These are phyloP conservation scores for Trichoderma parareesei DNA, from an alignment of 495 filamentous ascomycete genomes.

Conservation along the genomic window DNA sequence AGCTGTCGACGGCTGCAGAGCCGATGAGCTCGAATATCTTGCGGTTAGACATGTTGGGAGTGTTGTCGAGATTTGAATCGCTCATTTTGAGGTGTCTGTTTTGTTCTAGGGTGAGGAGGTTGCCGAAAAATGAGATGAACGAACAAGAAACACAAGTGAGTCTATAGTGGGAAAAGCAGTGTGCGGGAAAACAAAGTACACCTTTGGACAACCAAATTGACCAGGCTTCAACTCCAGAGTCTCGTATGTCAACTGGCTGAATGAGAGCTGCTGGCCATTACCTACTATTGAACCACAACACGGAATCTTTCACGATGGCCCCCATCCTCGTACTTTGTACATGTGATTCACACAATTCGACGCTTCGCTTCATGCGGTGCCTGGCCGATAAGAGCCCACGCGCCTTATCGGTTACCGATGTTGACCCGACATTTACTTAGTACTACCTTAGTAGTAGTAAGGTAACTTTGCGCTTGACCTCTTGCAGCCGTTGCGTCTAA, in stretches of 20 bases:
- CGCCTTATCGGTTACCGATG: neutral
- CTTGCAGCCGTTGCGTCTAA: neutral
- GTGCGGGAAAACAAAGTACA: neutral
- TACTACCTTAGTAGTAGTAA: too few relatives aligned
- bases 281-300: neutral
- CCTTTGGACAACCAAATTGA: neutral
- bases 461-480: neutral
- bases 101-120: neutral
- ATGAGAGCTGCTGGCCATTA: neutral
- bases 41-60: slow-evolving; percentile 10
- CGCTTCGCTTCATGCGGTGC: too few relatives aligned
- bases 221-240: neutral
- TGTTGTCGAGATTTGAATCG: neutral
- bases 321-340: too few relatives aligned
- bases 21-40: slow-evolving; percentile 38
- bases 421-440: neutral
- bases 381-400: neutral
- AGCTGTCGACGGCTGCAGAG: slow-evolving; percentile 23
- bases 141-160: neutral
- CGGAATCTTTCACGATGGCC: neutral
- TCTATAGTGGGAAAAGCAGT: neutral
- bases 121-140: neutral
- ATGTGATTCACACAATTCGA: too few relatives aligned
- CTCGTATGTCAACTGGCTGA: neutral
- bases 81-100: neutral